A percentile compares a stretch with the other conserved stretches of the same genome.
These are phyloP conservation scores for Mycosphaerelloides madeirae DNA, from an alignment of 2,329 filamentous ascomycete species.

Conservation along the genomic window DNA sequence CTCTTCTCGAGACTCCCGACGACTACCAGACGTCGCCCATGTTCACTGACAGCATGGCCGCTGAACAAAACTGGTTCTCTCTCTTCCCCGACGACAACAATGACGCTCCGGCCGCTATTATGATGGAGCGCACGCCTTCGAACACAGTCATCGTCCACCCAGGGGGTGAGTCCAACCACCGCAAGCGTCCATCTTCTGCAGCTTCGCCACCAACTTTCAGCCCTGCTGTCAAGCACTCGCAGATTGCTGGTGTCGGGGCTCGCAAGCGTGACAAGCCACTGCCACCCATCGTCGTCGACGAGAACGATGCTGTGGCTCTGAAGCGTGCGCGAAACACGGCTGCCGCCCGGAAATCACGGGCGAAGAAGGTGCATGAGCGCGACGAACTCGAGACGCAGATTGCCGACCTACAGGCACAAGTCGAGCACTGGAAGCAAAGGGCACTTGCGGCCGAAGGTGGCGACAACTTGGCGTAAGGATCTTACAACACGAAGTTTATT, in stretches of 20 bases:
- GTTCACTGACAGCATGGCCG: constrained; percentile 54
- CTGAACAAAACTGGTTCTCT: constrained; percentile 64
- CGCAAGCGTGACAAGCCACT: constrained; percentile 77
- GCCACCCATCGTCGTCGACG: constrained; percentile 72
- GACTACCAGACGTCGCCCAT: constrained; percentile 74
- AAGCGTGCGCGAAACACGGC: constrained; percentile 93
- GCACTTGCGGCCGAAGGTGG: constrained; percentile 13
- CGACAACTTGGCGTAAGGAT: constrained; percentile 9
- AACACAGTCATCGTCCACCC: constrained; percentile 36
- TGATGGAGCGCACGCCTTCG: constrained; percentile 40
- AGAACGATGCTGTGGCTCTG: constrained; percentile 68
- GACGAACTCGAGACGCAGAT: constrained; percentile 72
- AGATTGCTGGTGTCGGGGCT: constrained; percentile 62
- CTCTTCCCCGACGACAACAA: constrained; percentile 58
- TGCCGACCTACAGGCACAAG: constrained; percentile 41
- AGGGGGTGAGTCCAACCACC: constrained; percentile 29
- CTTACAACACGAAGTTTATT: constrained; percentile 1
- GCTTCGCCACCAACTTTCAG: constrained; percentile 39
- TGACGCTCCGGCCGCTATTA: constrained; percentile 23
- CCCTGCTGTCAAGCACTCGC: constrained; percentile 56
- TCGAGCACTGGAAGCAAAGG: constrained; percentile 32
- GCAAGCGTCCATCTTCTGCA: constrained; percentile 35
- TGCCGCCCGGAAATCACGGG: constrained; percentile 87
- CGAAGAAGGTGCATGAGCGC: constrained; percentile 74
- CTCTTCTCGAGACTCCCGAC: constrained; percentile 71